These are phyloP conservation scores for Berberis thunbergii DNA, from an alignment of 164 flowering plant species.

Conservation along the genomic window DNA sequence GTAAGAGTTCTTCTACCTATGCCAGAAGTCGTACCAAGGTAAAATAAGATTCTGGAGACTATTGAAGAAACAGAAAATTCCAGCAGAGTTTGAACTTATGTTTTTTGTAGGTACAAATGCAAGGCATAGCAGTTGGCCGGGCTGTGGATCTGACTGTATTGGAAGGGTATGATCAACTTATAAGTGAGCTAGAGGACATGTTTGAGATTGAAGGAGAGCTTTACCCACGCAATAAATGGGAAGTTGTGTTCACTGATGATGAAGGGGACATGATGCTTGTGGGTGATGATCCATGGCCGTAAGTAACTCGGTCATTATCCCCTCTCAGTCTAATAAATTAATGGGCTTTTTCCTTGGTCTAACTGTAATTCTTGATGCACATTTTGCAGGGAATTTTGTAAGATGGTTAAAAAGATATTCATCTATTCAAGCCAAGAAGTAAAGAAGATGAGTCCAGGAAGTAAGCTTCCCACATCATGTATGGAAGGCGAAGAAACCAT, in stretches of 20 bases:
- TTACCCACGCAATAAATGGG: conserved; percentile 57
- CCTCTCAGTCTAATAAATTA: background rate
- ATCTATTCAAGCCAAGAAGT: conserved; percentile 82
- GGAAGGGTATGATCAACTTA: conserved; percentile 63
- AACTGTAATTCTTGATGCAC: background rate
- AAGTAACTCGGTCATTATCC: background rate
- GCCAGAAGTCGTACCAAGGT: conserved; percentile 90
- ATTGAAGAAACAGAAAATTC: too few species aligned
- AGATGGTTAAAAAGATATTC: conserved; percentile 65
- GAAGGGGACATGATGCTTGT: conserved; percentile 96
- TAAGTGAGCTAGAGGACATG: conserved; percentile 68
- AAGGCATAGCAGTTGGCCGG: conserved; percentile 4
- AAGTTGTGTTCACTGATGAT: conserved; percentile 76
- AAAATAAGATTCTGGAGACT: background rate
- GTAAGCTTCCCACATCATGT: conserved; percentile 31
- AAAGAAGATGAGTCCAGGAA: conserved; percentile 46
- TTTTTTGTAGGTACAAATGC: conserved; percentile 4
- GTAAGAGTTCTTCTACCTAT: conserved; percentile 25
- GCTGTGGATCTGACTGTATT: conserved; percentile 18
- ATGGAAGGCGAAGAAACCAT: conserved; percentile 32
- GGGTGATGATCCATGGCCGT: conserved; percentile 92
- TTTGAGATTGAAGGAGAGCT: conserved; percentile 81
- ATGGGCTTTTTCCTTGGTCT: background rate
- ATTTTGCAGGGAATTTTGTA: conserved; percentile 74
- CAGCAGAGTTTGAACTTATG: background rate